A percentile compares a stretch with the other conserved stretches of the same genome.
Evolutionary conservation across 2,329 filamentous ascomycete species (phyloP).

Genomic region (Mollisiaceae sp.): DNA sequence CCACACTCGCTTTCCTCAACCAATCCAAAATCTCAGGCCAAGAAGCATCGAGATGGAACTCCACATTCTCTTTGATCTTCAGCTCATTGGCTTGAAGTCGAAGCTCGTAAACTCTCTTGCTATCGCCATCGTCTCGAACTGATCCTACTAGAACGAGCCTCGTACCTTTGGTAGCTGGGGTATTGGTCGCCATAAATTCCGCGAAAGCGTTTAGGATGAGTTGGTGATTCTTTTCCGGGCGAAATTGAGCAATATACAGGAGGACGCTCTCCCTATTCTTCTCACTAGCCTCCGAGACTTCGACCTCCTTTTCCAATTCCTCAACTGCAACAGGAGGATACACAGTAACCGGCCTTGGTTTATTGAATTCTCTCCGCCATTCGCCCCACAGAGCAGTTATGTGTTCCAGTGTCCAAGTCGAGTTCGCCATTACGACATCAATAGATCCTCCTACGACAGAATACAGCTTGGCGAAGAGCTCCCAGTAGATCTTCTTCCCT

Average conservation of each 20-base stretch:
- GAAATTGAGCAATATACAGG: constrained; percentile 96
- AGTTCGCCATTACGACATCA: constrained; percentile 97
- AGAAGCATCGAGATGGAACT: constrained; percentile 87
- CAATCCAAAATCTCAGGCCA: constrained; percentile 87
- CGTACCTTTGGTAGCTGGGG: constrained; percentile 57
- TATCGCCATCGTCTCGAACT: constrained; percentile 83
- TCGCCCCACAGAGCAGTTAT: constrained; percentile 81
- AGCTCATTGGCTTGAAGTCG: constrained; percentile 86
- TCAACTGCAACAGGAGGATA: constrained; percentile 93
- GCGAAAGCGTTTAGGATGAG: constrained; percentile 87
- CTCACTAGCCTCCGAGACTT: constrained; percentile 73
- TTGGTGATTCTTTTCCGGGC: constrained; percentile 94
- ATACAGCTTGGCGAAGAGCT: constrained; percentile 81
- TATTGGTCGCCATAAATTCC: constrained; percentile 66
- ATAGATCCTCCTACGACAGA: constrained; percentile 80
- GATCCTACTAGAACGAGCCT: constrained; percentile 87
- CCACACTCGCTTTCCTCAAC: constrained; percentile 77
- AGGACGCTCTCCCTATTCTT: constrained; percentile 71
- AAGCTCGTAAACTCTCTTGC: constrained; percentile 85
- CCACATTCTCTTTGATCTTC: constrained; percentile 79
- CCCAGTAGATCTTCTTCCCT: constrained; percentile 84
- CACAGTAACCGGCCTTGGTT: constrained; percentile 67
- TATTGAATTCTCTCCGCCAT: constrained; percentile 52
- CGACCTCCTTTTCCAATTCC: constrained; percentile 77
- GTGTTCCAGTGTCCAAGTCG: constrained; percentile 88